phyloP scores from a whole-genome alignment of 495 filamentous ascomycete genomes.

The Aspergillus incahuasiensis region DNA sequence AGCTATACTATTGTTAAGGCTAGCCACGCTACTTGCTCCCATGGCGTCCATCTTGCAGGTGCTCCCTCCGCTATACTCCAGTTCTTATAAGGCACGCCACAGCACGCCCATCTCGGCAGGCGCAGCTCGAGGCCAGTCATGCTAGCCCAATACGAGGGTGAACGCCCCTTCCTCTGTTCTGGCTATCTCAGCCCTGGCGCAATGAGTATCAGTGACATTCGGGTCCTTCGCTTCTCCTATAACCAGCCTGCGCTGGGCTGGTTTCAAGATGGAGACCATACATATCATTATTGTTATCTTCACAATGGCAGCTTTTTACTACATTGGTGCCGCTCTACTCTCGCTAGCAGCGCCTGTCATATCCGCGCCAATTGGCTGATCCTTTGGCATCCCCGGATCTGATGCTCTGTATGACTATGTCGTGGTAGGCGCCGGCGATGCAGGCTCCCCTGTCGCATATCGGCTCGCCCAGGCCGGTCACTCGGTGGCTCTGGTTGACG shows the following conservation, averaged over 20 bases:
- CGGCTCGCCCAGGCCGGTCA: slow-evolving; percentile 16
- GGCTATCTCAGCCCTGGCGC: not conserved
- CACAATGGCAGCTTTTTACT: too few relatives aligned
- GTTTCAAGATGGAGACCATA: too few relatives aligned
- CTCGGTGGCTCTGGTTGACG: too few relatives aligned
- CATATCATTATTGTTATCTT: too few relatives aligned
- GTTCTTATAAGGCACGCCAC: not conserved
- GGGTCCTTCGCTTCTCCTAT: not conserved
- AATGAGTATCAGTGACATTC: not conserved
- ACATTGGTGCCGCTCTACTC: not conserved
- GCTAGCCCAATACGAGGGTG: not conserved
- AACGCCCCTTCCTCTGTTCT: not conserved
- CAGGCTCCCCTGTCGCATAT: slow-evolving; percentile 41
- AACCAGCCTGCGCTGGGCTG: too few relatives aligned
- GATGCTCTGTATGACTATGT: slow-evolving; percentile 36
- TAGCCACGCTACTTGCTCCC: too few relatives aligned
- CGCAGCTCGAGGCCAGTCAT: not conserved
- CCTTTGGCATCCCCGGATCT: not conserved
- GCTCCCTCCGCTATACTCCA: too few relatives aligned
- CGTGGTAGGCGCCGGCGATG: slow-evolving; percentile 49
- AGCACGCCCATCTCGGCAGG: not conserved
- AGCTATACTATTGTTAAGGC: too few relatives aligned
- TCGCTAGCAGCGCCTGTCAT: not conserved
- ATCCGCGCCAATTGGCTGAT: not conserved
- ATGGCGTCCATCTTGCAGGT: not conserved